Evolutionary conservation across 805 yeast species (phyloP).

Genomic region (Candida takata): DNA sequence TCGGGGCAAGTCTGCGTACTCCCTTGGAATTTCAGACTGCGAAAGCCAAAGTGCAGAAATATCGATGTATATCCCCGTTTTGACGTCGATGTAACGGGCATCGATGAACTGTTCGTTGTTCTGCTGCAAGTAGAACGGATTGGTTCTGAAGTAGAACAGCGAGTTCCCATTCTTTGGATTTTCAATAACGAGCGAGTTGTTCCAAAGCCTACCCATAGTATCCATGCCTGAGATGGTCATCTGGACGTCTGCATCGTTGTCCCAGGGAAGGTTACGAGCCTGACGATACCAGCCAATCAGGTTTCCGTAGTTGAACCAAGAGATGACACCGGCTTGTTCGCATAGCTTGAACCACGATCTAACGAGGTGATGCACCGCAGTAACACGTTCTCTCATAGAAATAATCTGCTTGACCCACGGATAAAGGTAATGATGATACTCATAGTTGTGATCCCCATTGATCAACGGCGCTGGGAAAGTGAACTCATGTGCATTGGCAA

Average conservation of each 20-base stretch:
- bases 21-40: slow-evolving; percentile 7
- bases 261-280: slow-evolving; percentile 55
- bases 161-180: slow-evolving; percentile 27
- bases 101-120: slow-evolving; percentile 18
- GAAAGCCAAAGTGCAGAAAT: slow-evolving; percentile 34
- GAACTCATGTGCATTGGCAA: slow-evolving; percentile 17
- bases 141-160: slow-evolving; percentile 28
- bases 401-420: slow-evolving; percentile 26
- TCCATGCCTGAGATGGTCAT: slow-evolving; percentile 40
- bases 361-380: slow-evolving; percentile 38
- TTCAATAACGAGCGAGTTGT: slow-evolving; percentile 45
- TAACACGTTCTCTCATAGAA: slow-evolving; percentile 24
- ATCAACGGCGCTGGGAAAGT: slow-evolving; percentile 24
- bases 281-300: slow-evolving; percentile 57
- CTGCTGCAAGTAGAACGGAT: slow-evolving; percentile 21
- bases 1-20: slow-evolving; percentile 6
- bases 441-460: slow-evolving; percentile 19
- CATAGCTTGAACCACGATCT: slow-evolving; percentile 51
- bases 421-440: slow-evolving; percentile 26
- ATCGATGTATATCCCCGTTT: slow-evolving; percentile 44
- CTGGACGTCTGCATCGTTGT: slow-evolving; percentile 56
- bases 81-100: slow-evolving; percentile 41
- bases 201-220: slow-evolving; percentile 37
- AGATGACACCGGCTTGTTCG: slow-evolving; percentile 32
- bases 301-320: slow-evolving; percentile 64